Evolutionary conservation across 305 asterid genomes (phyloP).

Genomic region (Solanum hybrid): DNA sequence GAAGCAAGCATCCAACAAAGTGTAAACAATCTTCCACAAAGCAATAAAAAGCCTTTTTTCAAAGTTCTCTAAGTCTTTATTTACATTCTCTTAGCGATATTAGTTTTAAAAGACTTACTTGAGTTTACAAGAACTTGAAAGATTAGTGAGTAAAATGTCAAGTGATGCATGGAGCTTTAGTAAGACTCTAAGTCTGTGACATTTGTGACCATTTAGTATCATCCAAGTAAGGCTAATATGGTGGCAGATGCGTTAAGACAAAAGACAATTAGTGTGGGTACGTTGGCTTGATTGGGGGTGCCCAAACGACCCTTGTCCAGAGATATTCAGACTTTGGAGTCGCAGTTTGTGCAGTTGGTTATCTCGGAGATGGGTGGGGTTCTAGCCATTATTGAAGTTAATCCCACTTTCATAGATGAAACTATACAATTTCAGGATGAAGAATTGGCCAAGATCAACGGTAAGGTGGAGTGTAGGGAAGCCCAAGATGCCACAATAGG

Average conservation of each 20-base stretch:
- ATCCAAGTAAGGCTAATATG: no score
- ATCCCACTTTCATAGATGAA: neutral
- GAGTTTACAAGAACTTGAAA: no score
- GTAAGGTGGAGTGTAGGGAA: neutral
- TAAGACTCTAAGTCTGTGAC: no score
- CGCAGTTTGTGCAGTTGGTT: neutral
- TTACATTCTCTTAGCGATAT: neutral
- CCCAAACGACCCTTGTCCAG: neutral
- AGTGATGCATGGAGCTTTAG: no score
- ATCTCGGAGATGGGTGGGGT: neutral
- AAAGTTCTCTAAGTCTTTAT: neutral
- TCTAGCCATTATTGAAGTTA: neutral
- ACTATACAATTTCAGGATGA: neutral
- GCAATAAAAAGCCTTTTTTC: neutral
- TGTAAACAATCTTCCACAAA: neutral
- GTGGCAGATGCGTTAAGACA: no score
- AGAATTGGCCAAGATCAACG: neutral
- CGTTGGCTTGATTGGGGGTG: no score
- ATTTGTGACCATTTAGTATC: no score
- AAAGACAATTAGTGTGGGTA: no score
- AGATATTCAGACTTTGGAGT: neutral
- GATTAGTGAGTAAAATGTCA: no score
- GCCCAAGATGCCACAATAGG: neutral
- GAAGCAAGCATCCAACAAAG: no score
- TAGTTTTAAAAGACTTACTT: no score